A percentile compares a stretch with the other conserved stretches of the same genome.
These are phyloP conservation scores for Lactifluus pinguis DNA, from an alignment of 768 basidiomycete species.

Conservation along the genomic window DNA sequence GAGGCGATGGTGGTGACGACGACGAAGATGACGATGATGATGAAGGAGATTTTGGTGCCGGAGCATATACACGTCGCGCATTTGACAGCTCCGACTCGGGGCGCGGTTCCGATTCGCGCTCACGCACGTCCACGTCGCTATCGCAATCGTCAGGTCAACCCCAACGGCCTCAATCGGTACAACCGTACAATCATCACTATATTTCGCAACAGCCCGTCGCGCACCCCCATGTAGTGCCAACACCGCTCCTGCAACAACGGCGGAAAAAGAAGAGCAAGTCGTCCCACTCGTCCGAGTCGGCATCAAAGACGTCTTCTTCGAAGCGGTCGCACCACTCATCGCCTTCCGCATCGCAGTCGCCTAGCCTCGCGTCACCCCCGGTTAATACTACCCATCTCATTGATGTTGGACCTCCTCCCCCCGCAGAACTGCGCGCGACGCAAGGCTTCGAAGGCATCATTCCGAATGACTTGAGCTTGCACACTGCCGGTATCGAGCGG, in stretches of 20 bases:
- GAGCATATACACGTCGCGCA: conserved; percentile 36
- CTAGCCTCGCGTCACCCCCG: conserved; percentile 31
- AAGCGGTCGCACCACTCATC: conserved; percentile 34
- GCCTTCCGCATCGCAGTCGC: conserved; percentile 38
- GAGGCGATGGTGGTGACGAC: conserved; percentile 26
- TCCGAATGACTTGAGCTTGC: conserved; percentile 17
- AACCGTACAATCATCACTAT: conserved; percentile 23
- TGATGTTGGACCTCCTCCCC: conserved; percentile 15
- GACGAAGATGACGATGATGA: conserved; percentile 42
- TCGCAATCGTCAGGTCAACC: conserved; percentile 23
- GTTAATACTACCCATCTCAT: conserved; percentile 32
- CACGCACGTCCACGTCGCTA: conserved; percentile 47
- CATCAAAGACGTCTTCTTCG: conserved; percentile 23
- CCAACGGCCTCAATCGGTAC: not conserved
- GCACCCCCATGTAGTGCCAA: not conserved
- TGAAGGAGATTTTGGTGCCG: conserved; percentile 50
- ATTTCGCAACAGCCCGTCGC: conserved; percentile 21
- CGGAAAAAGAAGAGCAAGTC: conserved; percentile 21
- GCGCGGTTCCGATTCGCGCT: conserved; percentile 49
- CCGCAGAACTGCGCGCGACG: conserved; percentile 23
- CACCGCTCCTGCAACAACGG: not conserved
- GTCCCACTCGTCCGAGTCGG: conserved; percentile 19
- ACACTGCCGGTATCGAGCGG: conserved; percentile 3
- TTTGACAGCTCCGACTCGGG: conserved; percentile 27
- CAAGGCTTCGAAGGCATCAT: conserved; percentile 31